These are phyloP conservation scores for Apocynum venetum DNA, from an alignment of 257 asterid genomes.

Conservation along the genomic window DNA sequence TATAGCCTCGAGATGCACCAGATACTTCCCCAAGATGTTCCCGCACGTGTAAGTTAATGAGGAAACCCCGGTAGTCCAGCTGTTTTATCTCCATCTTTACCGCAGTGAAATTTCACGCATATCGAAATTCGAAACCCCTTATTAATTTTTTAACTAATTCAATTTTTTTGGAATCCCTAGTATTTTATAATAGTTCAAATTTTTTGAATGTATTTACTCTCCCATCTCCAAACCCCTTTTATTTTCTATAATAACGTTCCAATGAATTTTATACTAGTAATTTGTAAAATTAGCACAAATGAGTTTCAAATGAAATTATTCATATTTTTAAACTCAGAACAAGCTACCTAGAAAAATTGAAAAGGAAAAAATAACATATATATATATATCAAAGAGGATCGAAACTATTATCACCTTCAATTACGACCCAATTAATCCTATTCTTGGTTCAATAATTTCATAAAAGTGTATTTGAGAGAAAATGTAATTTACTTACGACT, in stretches of 20 bases:
- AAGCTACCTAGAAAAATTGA: no score
- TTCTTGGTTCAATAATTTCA: not conserved
- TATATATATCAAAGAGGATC: no score
- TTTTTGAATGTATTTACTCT: not conserved
- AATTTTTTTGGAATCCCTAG: slow-evolving; percentile 6
- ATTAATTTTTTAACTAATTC: not conserved
- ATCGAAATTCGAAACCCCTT: slow-evolving; percentile 12
- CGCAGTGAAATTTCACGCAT: slow-evolving; percentile 42
- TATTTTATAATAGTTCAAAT: not conserved
- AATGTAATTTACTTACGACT: no score
- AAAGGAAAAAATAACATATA: no score
- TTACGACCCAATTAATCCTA: not conserved
- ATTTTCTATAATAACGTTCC: no score
- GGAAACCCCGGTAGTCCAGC: slow-evolving; percentile 33
- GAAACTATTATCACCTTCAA: no score
- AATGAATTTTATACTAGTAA: no score
- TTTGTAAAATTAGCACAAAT: no score
- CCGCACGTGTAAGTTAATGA: slow-evolving; percentile 54
- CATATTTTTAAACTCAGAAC: no score
- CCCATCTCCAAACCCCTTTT: no score
- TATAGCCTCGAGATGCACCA: slow-evolving; percentile 17
- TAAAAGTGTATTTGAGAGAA: not conserved
- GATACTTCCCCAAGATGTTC: slow-evolving; percentile 15
- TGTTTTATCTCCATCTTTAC: slow-evolving; percentile 40
- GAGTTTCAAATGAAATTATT: not conserved